These are phyloP conservation scores for Deinandra increscens DNA, from an alignment of 129 eudicot species.

Conservation along the genomic window DNA sequence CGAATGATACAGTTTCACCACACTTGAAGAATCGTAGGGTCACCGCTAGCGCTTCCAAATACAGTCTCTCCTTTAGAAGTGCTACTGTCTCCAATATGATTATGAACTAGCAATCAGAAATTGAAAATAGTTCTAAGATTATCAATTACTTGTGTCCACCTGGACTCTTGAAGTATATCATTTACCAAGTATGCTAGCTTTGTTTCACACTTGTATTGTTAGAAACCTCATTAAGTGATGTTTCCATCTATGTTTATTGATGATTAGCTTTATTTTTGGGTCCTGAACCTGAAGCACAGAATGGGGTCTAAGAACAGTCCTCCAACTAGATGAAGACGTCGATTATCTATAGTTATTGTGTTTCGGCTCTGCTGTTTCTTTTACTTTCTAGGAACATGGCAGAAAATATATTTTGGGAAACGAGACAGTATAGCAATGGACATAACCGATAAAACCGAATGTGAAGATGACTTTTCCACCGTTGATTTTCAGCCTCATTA, in stretches of 20 bases:
- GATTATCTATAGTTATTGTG: conserved; percentile 65
- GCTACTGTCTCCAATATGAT: too few relatives aligned
- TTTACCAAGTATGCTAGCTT: conserved; percentile 7
- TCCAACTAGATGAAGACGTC: conserved; percentile 52
- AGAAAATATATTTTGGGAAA: conserved; percentile 84
- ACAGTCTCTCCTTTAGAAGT: too few relatives aligned
- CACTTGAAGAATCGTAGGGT: too few relatives aligned
- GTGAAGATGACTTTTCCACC: conserved; percentile 47
- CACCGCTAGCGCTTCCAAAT: too few relatives aligned
- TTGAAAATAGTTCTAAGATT: conserved; percentile 6
- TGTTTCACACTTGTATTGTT: neutral
- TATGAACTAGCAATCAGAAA: too few relatives aligned
- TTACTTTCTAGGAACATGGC: conserved; percentile 95
- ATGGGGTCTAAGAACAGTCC: conserved; percentile 76
- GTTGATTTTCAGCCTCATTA: conserved; percentile 82
- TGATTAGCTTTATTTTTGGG: conserved; percentile 17
- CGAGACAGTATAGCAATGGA: conserved; percentile 71
- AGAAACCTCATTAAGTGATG: conserved; percentile 1
- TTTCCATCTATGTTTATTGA: conserved; percentile 9
- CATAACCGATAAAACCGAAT: conserved; percentile 58
- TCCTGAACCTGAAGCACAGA: conserved; percentile 25
- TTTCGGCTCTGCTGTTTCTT: conserved; percentile 86
- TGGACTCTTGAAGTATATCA: conserved; percentile 19
- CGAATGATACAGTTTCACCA: too few relatives aligned
- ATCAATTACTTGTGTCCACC: neutral